Evolutionary conservation across 768 basidiomycete genomes (phyloP).

Genomic region (Phlebiopsis gigantea): DNA sequence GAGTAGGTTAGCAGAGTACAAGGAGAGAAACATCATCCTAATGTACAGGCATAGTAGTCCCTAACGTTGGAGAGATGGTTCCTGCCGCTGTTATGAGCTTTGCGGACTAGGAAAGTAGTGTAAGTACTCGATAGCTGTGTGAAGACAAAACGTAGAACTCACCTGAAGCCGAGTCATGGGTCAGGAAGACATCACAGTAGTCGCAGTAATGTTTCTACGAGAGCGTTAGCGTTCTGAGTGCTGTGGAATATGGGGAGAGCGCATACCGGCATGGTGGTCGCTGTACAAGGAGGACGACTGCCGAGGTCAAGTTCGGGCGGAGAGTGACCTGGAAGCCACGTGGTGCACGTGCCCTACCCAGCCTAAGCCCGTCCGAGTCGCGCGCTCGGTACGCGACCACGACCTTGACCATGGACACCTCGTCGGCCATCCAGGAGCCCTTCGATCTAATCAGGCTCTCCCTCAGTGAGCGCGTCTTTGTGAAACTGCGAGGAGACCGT

Average conservation of each 20-base stretch:
- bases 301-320: constrained; percentile 5
- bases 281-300: constrained; percentile 9
- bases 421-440: constrained; percentile 85
- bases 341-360: constrained; percentile 4
- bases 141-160: constrained; percentile 16
- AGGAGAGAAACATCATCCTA: background rate
- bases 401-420: constrained; percentile 52
- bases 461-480: constrained; percentile 95
- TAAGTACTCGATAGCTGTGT: constrained; percentile 13
- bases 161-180: constrained; percentile 94
- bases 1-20: background rate
- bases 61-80: constrained; percentile 96
- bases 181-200: constrained; percentile 91
- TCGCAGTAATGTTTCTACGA: constrained; percentile 88
- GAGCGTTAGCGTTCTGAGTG: constrained; percentile 8
- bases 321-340: constrained; percentile 2
- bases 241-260: background rate
- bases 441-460: constrained; percentile 96
- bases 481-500: constrained; percentile 93
- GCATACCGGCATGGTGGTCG: constrained; percentile 62
- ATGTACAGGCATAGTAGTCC: constrained; percentile 92
- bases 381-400: constrained; percentile 4
- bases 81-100: constrained; percentile 96
- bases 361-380: constrained; percentile 5
- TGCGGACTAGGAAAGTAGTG: constrained; percentile 60